Conservation (phyloP, 345 rosid species). For the Hypericum androsaemum region DNA sequence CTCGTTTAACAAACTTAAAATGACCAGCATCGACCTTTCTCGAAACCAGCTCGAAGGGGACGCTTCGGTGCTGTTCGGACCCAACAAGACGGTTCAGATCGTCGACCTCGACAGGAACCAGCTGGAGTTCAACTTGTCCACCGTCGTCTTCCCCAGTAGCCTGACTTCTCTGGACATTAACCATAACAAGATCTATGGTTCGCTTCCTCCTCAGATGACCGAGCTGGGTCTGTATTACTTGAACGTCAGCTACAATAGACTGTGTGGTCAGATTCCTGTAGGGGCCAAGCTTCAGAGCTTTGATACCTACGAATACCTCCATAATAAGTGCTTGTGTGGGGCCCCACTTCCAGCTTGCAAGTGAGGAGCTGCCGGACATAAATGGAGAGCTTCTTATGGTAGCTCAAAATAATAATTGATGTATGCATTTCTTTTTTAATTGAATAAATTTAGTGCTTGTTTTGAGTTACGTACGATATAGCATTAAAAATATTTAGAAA, state of each 20-base stretch:
- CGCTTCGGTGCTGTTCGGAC: constrained; percentile 40
- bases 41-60: background rate
- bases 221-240: constrained; percentile 26
- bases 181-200: constrained; percentile 59
- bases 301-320: constrained; percentile 39
- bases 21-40: background rate
- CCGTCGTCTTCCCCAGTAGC: constrained; percentile 29
- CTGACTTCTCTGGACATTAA: constrained; percentile 44
- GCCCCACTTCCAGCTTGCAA: constrained; percentile 49
- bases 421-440: too few species aligned
- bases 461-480: too few species aligned
- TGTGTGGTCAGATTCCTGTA: constrained; percentile 57
- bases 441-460: too few species aligned
- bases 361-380: constrained; percentile 8
- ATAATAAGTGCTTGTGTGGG: constrained; percentile 74
- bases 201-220: constrained; percentile 42
- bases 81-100: constrained; percentile 32
- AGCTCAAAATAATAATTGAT: too few species aligned
- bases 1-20: too few species aligned
- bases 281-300: constrained; percentile 58
- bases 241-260: constrained; percentile 63
- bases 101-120: constrained; percentile 52
- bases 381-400: too few species aligned
- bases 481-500: too few species aligned
- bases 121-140: constrained; percentile 47